Evolutionary conservation across 2,329 filamentous ascomycete species (phyloP).

Genomic region (Talaromyces albobiverticillius): DNA sequence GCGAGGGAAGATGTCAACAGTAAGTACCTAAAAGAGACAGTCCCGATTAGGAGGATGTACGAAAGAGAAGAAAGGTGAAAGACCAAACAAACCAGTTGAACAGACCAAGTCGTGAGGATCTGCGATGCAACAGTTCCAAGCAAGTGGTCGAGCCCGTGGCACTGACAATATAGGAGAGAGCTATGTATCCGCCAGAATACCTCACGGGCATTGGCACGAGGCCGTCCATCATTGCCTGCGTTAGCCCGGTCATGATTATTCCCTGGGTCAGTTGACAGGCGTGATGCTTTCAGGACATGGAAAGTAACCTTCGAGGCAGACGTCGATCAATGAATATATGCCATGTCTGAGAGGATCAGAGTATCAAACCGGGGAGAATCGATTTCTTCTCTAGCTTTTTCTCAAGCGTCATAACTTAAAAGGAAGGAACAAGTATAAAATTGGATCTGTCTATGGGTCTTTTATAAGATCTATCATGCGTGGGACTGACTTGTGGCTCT

Average conservation of each 20-base stretch:
- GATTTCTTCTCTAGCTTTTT: neutral
- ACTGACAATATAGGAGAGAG: conserved; percentile 67
- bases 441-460: conserved; percentile 3
- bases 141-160: conserved; percentile 74
- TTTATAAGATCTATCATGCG: conserved; percentile 6
- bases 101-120: conserved; percentile 65
- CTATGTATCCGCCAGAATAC: conserved; percentile 54
- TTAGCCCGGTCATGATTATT: conserved; percentile 5
- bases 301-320: neutral
- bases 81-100: conserved; percentile 62
- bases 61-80: neutral
- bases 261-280: neutral
- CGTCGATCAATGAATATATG: neutral
- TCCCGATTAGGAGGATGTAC: neutral
- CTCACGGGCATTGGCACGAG: conserved; percentile 9
- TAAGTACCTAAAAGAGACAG: conserved; percentile 50
- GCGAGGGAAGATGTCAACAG: conserved; percentile 63
- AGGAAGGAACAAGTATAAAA: neutral
- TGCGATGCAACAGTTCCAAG: conserved; percentile 74
- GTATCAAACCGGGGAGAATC: too few relatives aligned
- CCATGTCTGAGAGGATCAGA: too few relatives aligned
- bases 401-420: too few relatives aligned
- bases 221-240: conserved; percentile 11
- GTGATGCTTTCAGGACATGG: neutral
- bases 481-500: too few relatives aligned